Conservation (phyloP, 2,329 filamentous ascomycete genomes). For the Fusarium tricinctum region DNA sequence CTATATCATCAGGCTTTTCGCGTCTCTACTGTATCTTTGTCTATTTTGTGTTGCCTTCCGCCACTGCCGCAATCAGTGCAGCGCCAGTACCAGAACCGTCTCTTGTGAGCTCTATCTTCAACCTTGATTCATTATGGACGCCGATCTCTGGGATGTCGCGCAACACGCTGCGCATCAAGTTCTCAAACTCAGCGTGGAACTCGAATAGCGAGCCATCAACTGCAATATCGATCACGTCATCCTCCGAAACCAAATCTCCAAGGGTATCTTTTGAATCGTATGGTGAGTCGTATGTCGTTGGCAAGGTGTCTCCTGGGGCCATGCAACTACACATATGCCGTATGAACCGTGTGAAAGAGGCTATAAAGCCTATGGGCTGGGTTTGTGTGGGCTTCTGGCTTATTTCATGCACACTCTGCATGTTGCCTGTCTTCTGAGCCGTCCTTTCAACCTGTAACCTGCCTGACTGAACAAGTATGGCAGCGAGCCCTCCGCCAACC, state of each 20-base stretch:
- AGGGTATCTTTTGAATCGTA: not conserved
- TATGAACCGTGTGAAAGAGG: rapidly evolving
- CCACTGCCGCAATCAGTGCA: conserved; percentile 18
- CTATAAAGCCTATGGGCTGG: rapidly evolving
- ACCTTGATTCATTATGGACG: not conserved
- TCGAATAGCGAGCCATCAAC: conserved; percentile 19
- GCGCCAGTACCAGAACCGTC: conserved; percentile 20
- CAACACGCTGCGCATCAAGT: conserved; percentile 1
- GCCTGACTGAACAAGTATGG: conserved; percentile 1
- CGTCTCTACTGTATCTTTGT: not conserved
- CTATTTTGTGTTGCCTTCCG: not conserved
- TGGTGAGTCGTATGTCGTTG: not conserved
- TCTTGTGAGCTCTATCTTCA: conserved; percentile 25
- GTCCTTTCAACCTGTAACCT: not conserved
- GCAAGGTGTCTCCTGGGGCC: rapidly evolving
- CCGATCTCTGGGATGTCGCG: conserved; percentile 4
- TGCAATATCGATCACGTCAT: conserved; percentile 3
- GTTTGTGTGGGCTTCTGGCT: rapidly evolving
- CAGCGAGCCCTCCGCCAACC: conserved; percentile 12
- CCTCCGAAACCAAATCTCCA: not conserved
- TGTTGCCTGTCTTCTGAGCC: not conserved
- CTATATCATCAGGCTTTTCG: not conserved
- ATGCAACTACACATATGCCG: conserved; percentile 1
- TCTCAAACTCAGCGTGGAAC: conserved; percentile 12
- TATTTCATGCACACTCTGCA: not conserved